Base-by-base conservation (phyloP, 1,139 yeast species). In the Saccharomyces hybrid region DNA sequence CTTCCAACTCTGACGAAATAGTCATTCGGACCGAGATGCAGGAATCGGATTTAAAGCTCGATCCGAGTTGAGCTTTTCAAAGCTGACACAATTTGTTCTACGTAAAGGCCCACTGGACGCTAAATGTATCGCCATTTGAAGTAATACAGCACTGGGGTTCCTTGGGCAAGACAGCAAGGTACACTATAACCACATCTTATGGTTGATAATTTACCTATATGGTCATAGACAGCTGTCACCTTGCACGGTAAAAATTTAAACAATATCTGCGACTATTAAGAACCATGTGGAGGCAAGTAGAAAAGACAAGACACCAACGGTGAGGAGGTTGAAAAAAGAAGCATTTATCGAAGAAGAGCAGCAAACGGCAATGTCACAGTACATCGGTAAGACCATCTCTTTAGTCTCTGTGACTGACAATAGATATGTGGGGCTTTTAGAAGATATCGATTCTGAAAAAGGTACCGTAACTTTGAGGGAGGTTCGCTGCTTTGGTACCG, bases 401-500 rank as follows among this genome's bases (percentile, higher is more conserved):
- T 79, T 93, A 71, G 82, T 90, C 63, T 88, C 97, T 58, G 86
- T 84, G 66, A 87, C 90, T 64, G 96, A 93, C 51, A 87, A 89
- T 62, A 78, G 86, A 62, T 91, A 90, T 69, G 95, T 90, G 54
- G 99, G 99, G 46, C 75, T 82, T 26, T 78, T 93, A 67, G 91
- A 89, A 61, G 86, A 83, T 60, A 88, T 95, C 67, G 90, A 90
- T 70, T 95, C 96, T 19, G 91, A 87, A 56, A 88, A 88, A 61
- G 89, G 97, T 59, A 90, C 97, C 1, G 95, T 93, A 53, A 86
- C 98, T 14, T 78, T 93, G 64, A 80, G 80, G 54, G 78, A 84
- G 52, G 99, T 93, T 50, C 81, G 91, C 59, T 84, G 91, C 53
- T 86, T 85, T 64, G 99, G 99, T 54, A 87, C 98, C n/a, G 99